Evolutionary conservation across 1,284 basidiomycete genomes (phyloP).

Genomic region (Leccinum griseonigrum): DNA sequence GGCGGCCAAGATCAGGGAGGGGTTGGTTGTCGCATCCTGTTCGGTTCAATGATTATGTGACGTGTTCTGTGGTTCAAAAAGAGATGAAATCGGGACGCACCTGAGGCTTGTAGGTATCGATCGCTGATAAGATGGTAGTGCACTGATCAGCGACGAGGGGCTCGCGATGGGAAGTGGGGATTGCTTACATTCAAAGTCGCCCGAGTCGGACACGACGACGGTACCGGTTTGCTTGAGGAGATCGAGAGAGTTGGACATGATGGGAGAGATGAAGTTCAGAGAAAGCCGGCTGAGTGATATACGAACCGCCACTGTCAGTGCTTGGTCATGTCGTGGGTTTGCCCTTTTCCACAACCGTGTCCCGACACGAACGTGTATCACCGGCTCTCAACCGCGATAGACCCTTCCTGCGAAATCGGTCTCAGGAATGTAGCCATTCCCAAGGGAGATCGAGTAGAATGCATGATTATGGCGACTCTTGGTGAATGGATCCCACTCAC

Average conservation of each 20-base stretch:
- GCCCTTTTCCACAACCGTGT: constrained; percentile 23
- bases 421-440: neutral
- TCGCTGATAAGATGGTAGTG: constrained; percentile 47
- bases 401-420: neutral
- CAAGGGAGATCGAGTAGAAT: neutral
- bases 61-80: neutral
- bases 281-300: constrained; percentile 12
- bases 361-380: constrained; percentile 20
- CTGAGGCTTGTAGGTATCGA: constrained; percentile 92
- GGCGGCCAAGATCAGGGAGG: constrained; percentile 90
- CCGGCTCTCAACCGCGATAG: neutral
- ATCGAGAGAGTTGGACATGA: constrained; percentile 87
- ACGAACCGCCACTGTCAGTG: constrained; percentile 12
- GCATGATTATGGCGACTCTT: too few species aligned
- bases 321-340: constrained; percentile 20
- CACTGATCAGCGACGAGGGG: constrained; percentile 4
- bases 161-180: neutral
- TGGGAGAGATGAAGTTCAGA: constrained; percentile 25
- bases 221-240: constrained; percentile 88
- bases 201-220: constrained; percentile 92
- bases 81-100: constrained; percentile 35
- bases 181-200: constrained; percentile 76
- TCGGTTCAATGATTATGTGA: constrained; percentile 12
- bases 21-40: constrained; percentile 93
- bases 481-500: too few species aligned